Evolutionary conservation across 2,329 filamentous ascomycete species (phyloP).

Genomic region (Colletotrichum theobromicola): DNA sequence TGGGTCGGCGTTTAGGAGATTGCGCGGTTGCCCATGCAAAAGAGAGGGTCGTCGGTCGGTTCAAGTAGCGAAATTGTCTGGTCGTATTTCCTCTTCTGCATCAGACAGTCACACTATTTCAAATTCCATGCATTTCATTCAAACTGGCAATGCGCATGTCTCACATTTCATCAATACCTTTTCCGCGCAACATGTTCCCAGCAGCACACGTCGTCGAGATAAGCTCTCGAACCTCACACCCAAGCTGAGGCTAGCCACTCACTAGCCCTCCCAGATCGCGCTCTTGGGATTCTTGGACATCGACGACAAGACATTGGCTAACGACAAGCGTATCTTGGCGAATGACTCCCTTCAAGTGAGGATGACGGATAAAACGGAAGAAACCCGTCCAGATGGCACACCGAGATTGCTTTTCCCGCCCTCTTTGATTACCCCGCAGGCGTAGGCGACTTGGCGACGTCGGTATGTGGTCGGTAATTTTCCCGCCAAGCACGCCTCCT

Average conservation of each 20-base stretch:
- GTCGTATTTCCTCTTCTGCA: neutral
- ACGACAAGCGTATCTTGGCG: neutral
- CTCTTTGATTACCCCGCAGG: neutral
- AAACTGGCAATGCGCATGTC: neutral
- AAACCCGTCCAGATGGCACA: neutral
- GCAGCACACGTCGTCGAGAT: neutral
- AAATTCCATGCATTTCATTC: neutral
- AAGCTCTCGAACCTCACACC: neutral
- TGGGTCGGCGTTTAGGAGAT: neutral
- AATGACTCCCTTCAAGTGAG: neutral
- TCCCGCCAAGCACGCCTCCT: neutral
- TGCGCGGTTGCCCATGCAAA: neutral
- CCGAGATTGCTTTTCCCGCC: neutral
- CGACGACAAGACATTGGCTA: neutral
- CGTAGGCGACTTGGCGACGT: neutral
- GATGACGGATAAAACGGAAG: neutral
- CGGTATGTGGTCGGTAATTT: neutral
- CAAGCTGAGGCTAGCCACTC: neutral
- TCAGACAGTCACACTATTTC: neutral
- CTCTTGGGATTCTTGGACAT: neutral
- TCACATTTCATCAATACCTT: neutral
- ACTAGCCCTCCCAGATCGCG: neutral
- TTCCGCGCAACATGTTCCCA: neutral
- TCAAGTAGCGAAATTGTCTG: neutral
- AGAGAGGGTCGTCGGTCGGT: neutral